Conservation (phyloP, 1,139 yeast genomes). For the Yamadazyma sp. region DNA sequence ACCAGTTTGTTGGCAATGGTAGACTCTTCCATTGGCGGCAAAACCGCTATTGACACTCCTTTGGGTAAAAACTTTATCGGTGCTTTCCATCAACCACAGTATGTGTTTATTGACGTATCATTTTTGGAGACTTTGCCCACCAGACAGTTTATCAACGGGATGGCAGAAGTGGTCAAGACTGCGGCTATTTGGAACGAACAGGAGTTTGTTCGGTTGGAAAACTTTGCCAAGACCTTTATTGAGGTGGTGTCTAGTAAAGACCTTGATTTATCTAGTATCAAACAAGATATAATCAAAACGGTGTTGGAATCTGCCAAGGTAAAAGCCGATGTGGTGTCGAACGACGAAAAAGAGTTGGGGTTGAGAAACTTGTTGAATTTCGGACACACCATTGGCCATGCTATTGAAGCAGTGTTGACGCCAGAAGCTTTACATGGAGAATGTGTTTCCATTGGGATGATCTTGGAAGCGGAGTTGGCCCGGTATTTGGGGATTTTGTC, state of each 20-base stretch:
- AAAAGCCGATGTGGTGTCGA: slow-evolving; percentile 90
- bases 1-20: slow-evolving; percentile 96
- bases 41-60: slow-evolving; percentile 98
- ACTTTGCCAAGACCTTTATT: slow-evolving; percentile 66
- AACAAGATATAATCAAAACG: slow-evolving; percentile 71
- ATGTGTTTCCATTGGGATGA: slow-evolving; percentile 94
- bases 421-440: slow-evolving; percentile 98
- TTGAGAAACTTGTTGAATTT: slow-evolving; percentile 88
- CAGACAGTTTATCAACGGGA: slow-evolving; percentile 95
- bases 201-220: slow-evolving; percentile 83
- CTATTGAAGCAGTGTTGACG: slow-evolving; percentile 92
- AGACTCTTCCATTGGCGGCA: slow-evolving; percentile 97
- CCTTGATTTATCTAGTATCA: slow-evolving; percentile 63
- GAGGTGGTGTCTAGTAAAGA: slow-evolving; percentile 49
- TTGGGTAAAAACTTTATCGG: slow-evolving; percentile 95
- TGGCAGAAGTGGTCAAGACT: slow-evolving; percentile 97
- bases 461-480: slow-evolving; percentile 90
- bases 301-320: slow-evolving; percentile 86
- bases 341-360: slow-evolving; percentile 95
- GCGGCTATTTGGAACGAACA: slow-evolving; percentile 96
- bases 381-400: slow-evolving; percentile 98
- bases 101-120: slow-evolving; percentile 83
- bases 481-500: slow-evolving; percentile 86
- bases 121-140: slow-evolving; percentile 88
- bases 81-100: slow-evolving; percentile 95